These are phyloP conservation scores for Salinomyces thailandicus DNA, from an alignment of 2,329 filamentous ascomycete species.

Conservation along the genomic window DNA sequence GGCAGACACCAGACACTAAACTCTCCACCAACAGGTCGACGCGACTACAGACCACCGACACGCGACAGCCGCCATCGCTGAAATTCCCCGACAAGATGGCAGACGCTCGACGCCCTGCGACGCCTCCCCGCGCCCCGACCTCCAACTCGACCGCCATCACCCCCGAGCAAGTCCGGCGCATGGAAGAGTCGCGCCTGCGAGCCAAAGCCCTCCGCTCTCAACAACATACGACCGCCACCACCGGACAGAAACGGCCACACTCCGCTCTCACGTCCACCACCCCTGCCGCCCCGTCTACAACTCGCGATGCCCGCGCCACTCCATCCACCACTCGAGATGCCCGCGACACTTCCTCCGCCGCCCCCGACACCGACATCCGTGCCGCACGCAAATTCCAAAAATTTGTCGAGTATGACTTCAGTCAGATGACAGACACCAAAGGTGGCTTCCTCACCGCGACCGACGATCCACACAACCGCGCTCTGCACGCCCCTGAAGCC, in stretches of 20 bases:
- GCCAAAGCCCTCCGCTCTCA: slow-evolving; percentile 78
- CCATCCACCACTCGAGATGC: slow-evolving; percentile 58
- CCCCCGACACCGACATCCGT: slow-evolving; percentile 47
- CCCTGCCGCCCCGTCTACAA: slow-evolving; percentile 43
- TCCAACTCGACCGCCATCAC: slow-evolving; percentile 41
- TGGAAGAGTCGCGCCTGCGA: slow-evolving; percentile 75
- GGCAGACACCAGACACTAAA: no score
- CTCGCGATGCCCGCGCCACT: slow-evolving; percentile 58
- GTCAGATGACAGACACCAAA: slow-evolving; percentile 95
- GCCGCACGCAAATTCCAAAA: slow-evolving; percentile 83
- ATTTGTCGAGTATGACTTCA: slow-evolving; percentile 96
- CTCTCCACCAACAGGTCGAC: no score
- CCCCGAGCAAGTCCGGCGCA: slow-evolving; percentile 50
- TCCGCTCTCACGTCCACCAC: slow-evolving; percentile 41
- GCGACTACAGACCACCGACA: no score
- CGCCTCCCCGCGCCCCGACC: slow-evolving; percentile 35
- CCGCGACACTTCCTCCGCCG: slow-evolving; percentile 30
- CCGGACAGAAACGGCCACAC: slow-evolving; percentile 63
- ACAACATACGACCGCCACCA: slow-evolving; percentile 32
- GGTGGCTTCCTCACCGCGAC: slow-evolving; percentile 85
- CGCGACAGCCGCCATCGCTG: no score
- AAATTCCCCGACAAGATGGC: slow-evolving; percentile 19
- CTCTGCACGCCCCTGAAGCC: slow-evolving; percentile 50
- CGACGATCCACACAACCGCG: slow-evolving; percentile 84
- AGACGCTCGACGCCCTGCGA: slow-evolving; percentile 32